Evolutionary conservation across 2,329 filamentous ascomycete species (phyloP).

Genomic region (Calonectria honghensis): DNA sequence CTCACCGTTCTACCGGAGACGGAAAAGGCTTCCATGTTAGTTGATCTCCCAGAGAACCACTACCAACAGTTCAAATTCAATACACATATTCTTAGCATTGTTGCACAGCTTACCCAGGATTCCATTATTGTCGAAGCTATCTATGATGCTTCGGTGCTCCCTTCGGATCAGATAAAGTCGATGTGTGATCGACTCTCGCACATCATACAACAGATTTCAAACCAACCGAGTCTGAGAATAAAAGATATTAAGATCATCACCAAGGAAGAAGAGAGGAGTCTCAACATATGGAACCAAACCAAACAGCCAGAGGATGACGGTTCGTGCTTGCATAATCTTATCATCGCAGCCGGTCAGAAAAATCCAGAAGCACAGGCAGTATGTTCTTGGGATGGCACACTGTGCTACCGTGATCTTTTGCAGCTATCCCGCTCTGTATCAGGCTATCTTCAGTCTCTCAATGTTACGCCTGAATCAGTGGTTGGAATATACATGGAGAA

Average conservation of each 20-base stretch:
- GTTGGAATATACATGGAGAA: not conserved
- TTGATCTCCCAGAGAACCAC: not conserved
- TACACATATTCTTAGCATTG: not conserved
- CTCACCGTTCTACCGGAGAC: conserved; percentile 1
- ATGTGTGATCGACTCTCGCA: not conserved
- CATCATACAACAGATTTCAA: not conserved
- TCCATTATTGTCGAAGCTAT: not conserved
- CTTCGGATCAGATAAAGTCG: not conserved
- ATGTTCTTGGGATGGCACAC: not conserved
- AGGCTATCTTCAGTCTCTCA: not conserved
- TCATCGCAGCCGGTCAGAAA: not conserved
- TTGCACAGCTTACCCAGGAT: not conserved
- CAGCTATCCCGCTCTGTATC: not conserved
- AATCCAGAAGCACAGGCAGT: not conserved
- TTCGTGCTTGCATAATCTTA: not conserved
- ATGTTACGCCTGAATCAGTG: not conserved
- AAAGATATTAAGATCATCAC: not conserved
- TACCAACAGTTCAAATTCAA: not conserved
- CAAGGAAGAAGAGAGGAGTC: not conserved
- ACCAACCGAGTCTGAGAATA: not conserved
- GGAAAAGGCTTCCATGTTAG: not conserved
- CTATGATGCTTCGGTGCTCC: not conserved
- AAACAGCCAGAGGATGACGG: too few species aligned
- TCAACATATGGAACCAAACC: not conserved
- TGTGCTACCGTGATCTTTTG: not conserved